Conservation (phyloP, 371 early-diverging fungal genomes). For the Haplosporangium sp. region DNA sequence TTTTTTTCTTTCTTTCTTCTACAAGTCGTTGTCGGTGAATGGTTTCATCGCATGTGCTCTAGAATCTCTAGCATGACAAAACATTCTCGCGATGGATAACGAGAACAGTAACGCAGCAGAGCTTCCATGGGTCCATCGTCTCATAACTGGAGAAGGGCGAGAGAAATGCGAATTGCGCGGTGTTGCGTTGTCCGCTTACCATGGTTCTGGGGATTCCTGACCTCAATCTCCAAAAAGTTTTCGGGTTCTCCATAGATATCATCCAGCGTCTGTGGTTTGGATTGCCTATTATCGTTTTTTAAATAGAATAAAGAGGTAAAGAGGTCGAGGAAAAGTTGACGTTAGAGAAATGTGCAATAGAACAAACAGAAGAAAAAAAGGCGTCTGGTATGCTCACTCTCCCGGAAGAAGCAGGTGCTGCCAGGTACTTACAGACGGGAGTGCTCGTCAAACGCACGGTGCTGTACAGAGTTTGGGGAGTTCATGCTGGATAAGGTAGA, state of each 20-base stretch:
- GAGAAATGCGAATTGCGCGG: not conserved
- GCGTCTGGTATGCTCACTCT: not conserved
- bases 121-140: no score
- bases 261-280: constrained; percentile 85
- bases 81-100: no score
- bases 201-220: constrained; percentile 90
- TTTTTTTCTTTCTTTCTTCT: not conserved
- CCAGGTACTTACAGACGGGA: constrained; percentile 43
- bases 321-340: no score
- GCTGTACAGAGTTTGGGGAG: constrained; percentile 50
- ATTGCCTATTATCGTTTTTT: constrained; percentile 39
- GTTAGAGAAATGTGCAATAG: not conserved
- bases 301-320: not conserved
- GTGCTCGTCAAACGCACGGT: constrained; percentile 56
- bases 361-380: not conserved
- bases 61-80: not conserved
- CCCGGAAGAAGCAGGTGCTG: no score
- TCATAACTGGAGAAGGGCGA: not conserved
- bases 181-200: constrained; percentile 58
- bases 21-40: not conserved
- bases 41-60: not conserved
- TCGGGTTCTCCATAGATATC: constrained; percentile 95
- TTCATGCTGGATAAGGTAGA: constrained; percentile 20
- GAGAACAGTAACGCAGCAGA: no score
- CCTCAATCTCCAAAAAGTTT: constrained; percentile 97